Evolutionary conservation across 208 protist genomes (phyloP).

Genomic region (Leishmania mexicana): DNA sequence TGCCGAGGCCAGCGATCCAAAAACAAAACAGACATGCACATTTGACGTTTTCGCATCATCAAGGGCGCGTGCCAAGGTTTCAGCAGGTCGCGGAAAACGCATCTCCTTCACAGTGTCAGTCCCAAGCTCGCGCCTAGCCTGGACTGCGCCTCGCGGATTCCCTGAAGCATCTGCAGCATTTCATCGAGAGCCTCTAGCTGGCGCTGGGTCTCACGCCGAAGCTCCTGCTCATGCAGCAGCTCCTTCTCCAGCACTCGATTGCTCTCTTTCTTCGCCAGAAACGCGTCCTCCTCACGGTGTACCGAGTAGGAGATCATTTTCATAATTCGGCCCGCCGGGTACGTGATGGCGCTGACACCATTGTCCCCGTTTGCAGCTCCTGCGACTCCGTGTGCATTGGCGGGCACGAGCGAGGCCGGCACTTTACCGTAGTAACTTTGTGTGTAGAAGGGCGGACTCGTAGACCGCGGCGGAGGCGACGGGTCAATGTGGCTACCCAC

Average conservation of each 20-base stretch:
- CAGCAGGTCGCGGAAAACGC: background rate
- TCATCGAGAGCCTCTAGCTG: slow-evolving; percentile 33
- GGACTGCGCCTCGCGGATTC: slow-evolving; percentile 24
- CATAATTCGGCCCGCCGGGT: slow-evolving; percentile 48
- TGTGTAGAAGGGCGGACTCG: slow-evolving; percentile 20
- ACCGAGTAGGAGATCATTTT: slow-evolving; percentile 59
- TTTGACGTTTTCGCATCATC: background rate
- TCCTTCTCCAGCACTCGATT: slow-evolving; percentile 71
- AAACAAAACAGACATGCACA: background rate
- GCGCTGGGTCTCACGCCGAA: slow-evolving; percentile 28
- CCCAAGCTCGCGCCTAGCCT: slow-evolving; percentile 11
- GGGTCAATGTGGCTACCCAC: slow-evolving; percentile 6
- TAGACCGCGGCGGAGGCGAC: slow-evolving; percentile 17
- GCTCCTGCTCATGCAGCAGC: slow-evolving; percentile 46
- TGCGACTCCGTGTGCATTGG: slow-evolving; percentile 13
- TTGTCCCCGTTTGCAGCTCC: slow-evolving; percentile 10
- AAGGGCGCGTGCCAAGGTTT: background rate
- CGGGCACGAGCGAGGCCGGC: slow-evolving; percentile 17
- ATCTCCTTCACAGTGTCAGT: slow-evolving; percentile 4
- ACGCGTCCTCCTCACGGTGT: slow-evolving; percentile 55
- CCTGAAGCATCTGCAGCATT: slow-evolving; percentile 19
- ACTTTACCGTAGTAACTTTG: slow-evolving; percentile 29
- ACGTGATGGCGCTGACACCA: slow-evolving; percentile 11
- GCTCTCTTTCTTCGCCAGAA: slow-evolving; percentile 62
- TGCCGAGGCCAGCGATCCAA: background rate